Evolutionary conservation across 176 grass and related monocot genomes (phyloP).

Genomic region (Rhipidocladum racemiflorum): DNA sequence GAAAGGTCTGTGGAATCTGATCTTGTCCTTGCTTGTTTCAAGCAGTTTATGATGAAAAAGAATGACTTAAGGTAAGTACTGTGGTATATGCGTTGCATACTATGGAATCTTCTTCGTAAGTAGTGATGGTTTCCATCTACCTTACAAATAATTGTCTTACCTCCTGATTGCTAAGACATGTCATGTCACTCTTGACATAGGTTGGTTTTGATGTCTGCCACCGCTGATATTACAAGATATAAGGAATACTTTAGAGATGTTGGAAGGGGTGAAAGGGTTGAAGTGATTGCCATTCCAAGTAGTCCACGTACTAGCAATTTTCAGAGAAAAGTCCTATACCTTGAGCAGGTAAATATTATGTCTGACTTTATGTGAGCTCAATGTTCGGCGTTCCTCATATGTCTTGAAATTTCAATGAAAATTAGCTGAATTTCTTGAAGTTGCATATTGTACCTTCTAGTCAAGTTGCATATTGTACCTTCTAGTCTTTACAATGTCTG

Average conservation of each 20-base stretch:
- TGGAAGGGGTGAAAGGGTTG: constrained; percentile 44
- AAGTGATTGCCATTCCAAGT: constrained; percentile 90
- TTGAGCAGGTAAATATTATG: constrained; percentile 64
- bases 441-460: constrained; percentile 6
- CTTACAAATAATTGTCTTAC: constrained; percentile 10
- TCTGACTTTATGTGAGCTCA: not conserved
- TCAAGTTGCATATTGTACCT: constrained; percentile 2
- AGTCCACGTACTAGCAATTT: constrained; percentile 56
- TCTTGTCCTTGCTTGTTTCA: constrained; percentile 77
- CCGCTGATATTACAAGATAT: constrained; percentile 90
- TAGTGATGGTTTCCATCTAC: constrained; percentile 12
- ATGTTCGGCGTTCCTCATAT: constrained; percentile 14
- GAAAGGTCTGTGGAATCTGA: constrained; percentile 96
- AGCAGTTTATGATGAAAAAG: constrained; percentile 91
- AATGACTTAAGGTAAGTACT: constrained; percentile 67
- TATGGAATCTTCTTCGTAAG: not conserved
- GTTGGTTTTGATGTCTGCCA: constrained; percentile 95
- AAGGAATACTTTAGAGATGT: constrained; percentile 82
- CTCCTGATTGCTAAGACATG: constrained; percentile 22
- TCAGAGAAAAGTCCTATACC: constrained; percentile 82
- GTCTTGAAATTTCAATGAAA: constrained; percentile 15
- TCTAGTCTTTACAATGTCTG: not conserved
- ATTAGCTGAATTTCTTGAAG: not conserved
- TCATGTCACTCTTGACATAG: constrained; percentile 37
- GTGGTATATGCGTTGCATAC: not conserved